These are phyloP conservation scores for Oldenlandia corymbosa DNA, from an alignment of 257 asterid genomes.

Conservation along the genomic window DNA sequence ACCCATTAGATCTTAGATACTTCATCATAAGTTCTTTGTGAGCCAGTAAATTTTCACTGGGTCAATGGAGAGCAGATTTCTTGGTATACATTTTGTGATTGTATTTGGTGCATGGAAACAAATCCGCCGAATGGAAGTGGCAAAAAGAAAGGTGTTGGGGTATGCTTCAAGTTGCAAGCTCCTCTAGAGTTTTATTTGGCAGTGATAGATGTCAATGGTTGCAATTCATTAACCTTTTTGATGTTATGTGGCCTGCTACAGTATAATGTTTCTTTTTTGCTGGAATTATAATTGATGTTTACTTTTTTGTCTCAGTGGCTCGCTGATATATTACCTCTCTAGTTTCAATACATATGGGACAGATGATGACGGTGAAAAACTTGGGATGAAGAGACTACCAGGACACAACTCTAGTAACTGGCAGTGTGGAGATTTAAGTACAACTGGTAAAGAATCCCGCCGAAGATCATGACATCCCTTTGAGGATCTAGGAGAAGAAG, in stretches of 20 bases:
- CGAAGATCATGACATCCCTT: slow-evolving; percentile 51
- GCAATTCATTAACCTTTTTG: neutral
- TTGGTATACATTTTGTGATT: neutral
- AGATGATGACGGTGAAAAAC: slow-evolving; percentile 64
- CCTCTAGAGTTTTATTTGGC: too few species aligned
- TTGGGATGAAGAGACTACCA: slow-evolving; percentile 72
- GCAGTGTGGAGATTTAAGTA: slow-evolving; percentile 66
- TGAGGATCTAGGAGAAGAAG: slow-evolving; percentile 83
- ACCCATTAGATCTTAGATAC: neutral
- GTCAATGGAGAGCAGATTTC: too few species aligned
- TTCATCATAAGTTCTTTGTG: neutral
- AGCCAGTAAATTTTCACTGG: neutral
- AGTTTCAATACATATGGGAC: slow-evolving; percentile 63
- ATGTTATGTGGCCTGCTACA: too few species aligned
- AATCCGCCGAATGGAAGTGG: too few species aligned
- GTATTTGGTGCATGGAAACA: too few species aligned
- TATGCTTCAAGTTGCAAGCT: neutral
- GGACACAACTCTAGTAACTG: slow-evolving; percentile 58
- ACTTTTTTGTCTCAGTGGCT: slow-evolving; percentile 56
- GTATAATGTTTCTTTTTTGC: neutral
- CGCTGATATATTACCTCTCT: slow-evolving; percentile 73
- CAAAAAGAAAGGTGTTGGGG: too few species aligned
- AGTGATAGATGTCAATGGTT: slow-evolving; percentile 4
- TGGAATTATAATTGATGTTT: slow-evolving; percentile 19
- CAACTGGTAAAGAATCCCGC: slow-evolving; percentile 37